Conservation (phyloP, 2,329 filamentous ascomycete species). For the Cladophialophora exuberans region DNA sequence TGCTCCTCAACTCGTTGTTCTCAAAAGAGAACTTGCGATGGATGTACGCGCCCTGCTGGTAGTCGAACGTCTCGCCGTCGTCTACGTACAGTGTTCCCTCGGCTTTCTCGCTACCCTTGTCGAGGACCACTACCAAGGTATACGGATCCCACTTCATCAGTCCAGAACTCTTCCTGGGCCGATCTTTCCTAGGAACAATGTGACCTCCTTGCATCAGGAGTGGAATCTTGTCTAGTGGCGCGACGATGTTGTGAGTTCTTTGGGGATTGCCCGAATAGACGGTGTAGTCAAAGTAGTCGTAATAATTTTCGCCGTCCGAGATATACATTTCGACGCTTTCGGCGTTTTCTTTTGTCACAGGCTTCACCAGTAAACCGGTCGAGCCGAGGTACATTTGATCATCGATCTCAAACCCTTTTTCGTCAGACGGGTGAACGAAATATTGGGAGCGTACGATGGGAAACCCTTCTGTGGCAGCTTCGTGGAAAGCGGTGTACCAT, state of each 20-base stretch:
- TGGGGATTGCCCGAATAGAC: conserved; percentile 69
- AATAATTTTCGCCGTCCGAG: conserved; percentile 86
- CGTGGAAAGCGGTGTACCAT: conserved; percentile 97
- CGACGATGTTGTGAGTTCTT: conserved; percentile 68
- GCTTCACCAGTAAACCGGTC: conserved; percentile 90
- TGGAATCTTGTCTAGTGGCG: conserved; percentile 84
- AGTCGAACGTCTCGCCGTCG: conserved; percentile 91
- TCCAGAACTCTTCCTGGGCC: conserved; percentile 79
- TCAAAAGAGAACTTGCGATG: conserved; percentile 76
- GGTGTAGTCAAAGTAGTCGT: conserved; percentile 91
- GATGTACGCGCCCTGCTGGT: conserved; percentile 82
- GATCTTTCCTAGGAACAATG: conserved; percentile 86
- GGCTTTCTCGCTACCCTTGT: conserved; percentile 67
- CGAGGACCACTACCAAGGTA: conserved; percentile 79
- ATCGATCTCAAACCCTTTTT: conserved; percentile 84
- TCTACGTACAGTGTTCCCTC: conserved; percentile 86
- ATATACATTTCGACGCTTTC: conserved; percentile 79
- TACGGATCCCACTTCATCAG: conserved; percentile 96
- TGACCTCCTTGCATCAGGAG: conserved; percentile 92
- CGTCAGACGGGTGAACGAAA: conserved; percentile 85
- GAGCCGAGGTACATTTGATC: conserved; percentile 90
- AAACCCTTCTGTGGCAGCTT: conserved; percentile 78
- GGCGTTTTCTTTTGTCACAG: conserved; percentile 77
- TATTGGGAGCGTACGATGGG: conserved; percentile 92
- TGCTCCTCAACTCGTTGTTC: conserved; percentile 65